Percentiles rank a stretch among this genome's conserved stretches.
Conservation (phyloP, 495 filamentous ascomycete species). For the Aspergillus heteromorphus region DNA sequence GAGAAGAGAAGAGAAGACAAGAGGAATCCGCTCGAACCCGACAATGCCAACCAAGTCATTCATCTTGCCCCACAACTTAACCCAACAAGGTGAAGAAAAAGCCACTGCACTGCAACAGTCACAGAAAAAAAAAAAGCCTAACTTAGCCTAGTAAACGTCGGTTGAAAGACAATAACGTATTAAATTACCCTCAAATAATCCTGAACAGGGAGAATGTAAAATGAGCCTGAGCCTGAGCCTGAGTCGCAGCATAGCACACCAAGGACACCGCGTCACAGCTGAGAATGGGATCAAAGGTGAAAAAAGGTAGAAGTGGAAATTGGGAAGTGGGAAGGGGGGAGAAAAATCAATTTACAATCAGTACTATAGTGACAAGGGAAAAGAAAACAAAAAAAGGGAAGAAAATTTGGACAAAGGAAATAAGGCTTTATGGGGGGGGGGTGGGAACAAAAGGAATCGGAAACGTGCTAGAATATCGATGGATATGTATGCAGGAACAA, state of each 20-base stretch:
- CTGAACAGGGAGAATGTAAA: constrained; percentile 7
- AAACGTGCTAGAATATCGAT: constrained; percentile 20
- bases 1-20: too few relatives aligned
- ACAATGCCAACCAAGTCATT: too few relatives aligned
- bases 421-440: constrained; percentile 20
- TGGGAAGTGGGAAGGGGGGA: constrained; percentile 5
- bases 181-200: constrained; percentile 21
- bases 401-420: constrained; percentile 27
- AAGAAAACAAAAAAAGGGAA: constrained; percentile 15
- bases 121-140: too few relatives aligned
- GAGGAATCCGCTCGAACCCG: too few relatives aligned
- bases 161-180: constrained; percentile 3
- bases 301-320: constrained; percentile 1
- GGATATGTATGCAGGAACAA: constrained; percentile 14
- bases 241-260: background rate
- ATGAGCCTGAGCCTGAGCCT: constrained; percentile 6
- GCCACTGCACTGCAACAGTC: background rate
- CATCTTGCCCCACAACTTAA: too few relatives aligned
- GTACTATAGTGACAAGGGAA: constrained; percentile 35
- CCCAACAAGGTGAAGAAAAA: too few relatives aligned
- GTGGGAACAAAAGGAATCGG: constrained; percentile 25
- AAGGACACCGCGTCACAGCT: background rate
- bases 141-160: background rate
- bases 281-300: background rate
- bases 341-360: constrained; percentile 36